phyloP scores from a whole-genome alignment of 2,329 filamentous ascomycete species.

The Aureobasidium sp. region DNA sequence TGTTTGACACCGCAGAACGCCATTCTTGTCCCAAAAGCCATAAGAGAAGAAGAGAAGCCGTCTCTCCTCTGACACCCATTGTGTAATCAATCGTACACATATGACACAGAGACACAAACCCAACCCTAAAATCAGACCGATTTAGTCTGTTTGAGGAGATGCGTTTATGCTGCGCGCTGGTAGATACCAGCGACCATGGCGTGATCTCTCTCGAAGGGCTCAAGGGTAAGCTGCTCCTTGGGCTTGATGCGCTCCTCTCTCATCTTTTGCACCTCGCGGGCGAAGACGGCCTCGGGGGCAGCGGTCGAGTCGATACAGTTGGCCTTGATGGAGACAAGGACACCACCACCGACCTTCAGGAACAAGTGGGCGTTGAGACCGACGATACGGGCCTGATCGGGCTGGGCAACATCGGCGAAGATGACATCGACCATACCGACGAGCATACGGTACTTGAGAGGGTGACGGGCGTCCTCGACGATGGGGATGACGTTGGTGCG shows the following conservation, averaged over 20 bases:
- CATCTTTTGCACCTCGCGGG: constrained; percentile 90
- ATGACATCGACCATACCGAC: constrained; percentile 94
- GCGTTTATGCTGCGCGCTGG: constrained; percentile 23
- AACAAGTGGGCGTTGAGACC: constrained; percentile 91
- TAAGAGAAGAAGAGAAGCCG: neutral
- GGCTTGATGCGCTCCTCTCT: constrained; percentile 62
- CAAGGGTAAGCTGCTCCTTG: constrained; percentile 34
- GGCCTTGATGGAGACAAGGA: constrained; percentile 96
- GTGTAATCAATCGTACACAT: constrained; percentile 8
- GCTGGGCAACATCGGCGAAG: constrained; percentile 93
- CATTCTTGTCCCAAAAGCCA: neutral
- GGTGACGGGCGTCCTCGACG: constrained; percentile 93
- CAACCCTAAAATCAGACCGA: neutral
- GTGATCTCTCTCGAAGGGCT: constrained; percentile 61
- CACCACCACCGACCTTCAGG: constrained; percentile 87
- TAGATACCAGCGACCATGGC: constrained; percentile 59
- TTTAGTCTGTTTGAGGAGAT: neutral
- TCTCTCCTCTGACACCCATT: neutral
- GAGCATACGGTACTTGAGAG: constrained; percentile 95
- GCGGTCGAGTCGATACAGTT: constrained; percentile 99
- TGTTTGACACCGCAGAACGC: neutral
- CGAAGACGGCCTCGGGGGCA: constrained; percentile 89
- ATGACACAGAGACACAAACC: neutral
- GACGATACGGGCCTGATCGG: constrained; percentile 94
- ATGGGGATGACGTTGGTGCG: constrained; percentile 98